Evolutionary conservation across 371 early-diverging fungal genomes (phyloP).

Genomic region (Mucor saturninus): DNA sequence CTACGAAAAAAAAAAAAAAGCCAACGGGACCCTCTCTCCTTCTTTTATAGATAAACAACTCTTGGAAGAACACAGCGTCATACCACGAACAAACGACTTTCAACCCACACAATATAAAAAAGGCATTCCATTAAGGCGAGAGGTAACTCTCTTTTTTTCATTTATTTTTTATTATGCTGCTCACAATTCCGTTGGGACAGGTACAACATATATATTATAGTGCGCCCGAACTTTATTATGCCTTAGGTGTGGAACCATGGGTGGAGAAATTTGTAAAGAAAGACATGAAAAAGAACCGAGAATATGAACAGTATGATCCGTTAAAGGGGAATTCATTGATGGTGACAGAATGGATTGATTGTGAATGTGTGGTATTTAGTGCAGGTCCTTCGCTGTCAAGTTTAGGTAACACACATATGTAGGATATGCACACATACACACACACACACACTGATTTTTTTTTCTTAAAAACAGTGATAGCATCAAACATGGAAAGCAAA

Average conservation of each 20-base stretch:
- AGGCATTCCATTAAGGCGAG: background rate
- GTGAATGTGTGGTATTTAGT: constrained; percentile 12
- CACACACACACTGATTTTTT: background rate
- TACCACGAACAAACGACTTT: constrained; percentile 21
- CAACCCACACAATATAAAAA: constrained; percentile 8
- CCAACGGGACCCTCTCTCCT: background rate
- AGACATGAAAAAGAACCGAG: background rate
- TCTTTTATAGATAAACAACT: constrained; percentile 7
- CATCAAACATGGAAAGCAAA: background rate
- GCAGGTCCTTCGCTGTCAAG: constrained; percentile 17
- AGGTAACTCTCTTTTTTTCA: background rate
- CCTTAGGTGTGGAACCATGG: background rate
- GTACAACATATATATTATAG: background rate
- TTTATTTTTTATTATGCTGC: background rate
- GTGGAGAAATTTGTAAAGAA: background rate
- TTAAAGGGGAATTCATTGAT: constrained; percentile 20
- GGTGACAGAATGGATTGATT: background rate
- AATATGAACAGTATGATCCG: constrained; percentile 17
- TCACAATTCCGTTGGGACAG: background rate
- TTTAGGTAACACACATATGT: constrained; percentile 10
- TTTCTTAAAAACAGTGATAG: background rate
- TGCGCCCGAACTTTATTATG: background rate
- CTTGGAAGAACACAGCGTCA: constrained; percentile 8
- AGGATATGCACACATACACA: no score
- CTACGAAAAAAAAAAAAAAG: background rate